Percentiles rank a stretch among this genome's conserved stretches.
phyloP scores from a whole-genome alignment of 768 basidiomycete species.

The Amanita phalloides region DNA sequence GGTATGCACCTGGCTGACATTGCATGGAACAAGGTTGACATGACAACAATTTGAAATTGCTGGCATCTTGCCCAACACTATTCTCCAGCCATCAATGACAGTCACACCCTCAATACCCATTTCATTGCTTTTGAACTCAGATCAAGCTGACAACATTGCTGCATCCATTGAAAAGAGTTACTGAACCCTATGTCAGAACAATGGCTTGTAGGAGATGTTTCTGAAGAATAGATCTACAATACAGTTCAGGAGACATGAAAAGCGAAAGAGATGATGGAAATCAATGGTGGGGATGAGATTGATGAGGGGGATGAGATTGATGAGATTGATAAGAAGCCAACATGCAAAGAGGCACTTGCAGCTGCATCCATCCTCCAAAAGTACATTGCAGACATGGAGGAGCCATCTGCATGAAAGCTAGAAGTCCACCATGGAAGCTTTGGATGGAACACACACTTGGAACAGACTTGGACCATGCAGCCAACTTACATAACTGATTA shows the following conservation, averaged over 20 bases:
- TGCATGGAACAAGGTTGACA: background rate
- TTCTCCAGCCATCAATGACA: background rate
- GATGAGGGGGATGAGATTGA: background rate
- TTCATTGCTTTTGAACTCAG: constrained; percentile 11
- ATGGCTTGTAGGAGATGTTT: background rate
- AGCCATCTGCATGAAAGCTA: background rate
- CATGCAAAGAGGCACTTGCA: background rate
- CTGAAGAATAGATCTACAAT: background rate
- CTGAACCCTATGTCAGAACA: background rate
- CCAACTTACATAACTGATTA: background rate
- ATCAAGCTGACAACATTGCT: too few species aligned
- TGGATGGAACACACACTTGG: background rate
- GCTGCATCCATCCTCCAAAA: background rate
- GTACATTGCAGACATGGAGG: background rate
- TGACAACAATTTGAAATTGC: background rate
- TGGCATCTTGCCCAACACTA: background rate
- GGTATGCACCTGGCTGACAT: too few species aligned
- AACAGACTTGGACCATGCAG: background rate
- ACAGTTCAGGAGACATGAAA: background rate
- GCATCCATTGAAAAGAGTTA: too few species aligned
- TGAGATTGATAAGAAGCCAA: background rate
- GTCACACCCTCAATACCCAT: constrained; percentile 13
- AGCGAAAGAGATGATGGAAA: background rate
- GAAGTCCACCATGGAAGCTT: background rate
- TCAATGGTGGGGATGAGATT: too few species aligned